A percentile compares a stretch with the other conserved stretches of the same genome.
Conservation (phyloP, 169 alveolate genomes). For the Plasmodium fragile region DNA sequence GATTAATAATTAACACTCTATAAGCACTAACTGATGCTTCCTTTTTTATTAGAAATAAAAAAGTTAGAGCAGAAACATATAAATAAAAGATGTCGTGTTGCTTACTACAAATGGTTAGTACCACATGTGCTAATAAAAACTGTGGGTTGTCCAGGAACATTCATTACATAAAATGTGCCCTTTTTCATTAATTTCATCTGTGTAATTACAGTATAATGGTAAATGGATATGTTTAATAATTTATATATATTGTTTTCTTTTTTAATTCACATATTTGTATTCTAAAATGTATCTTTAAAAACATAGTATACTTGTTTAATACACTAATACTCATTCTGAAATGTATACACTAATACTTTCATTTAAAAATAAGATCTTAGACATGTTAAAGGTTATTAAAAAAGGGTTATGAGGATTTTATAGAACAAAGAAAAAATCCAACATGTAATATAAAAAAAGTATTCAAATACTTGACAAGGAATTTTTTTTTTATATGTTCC, state of each 20-base stretch:
- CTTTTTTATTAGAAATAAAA: background rate
- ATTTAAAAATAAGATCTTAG: background rate
- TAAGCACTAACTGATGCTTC: background rate
- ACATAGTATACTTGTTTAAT: background rate
- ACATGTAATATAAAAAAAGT: background rate
- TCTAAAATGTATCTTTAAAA: background rate
- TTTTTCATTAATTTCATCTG: background rate
- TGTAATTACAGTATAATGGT: background rate
- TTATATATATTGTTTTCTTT: background rate
- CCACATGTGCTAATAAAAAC: background rate
- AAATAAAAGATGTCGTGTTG: background rate
- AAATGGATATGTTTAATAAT: background rate
- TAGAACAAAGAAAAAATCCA: background rate
- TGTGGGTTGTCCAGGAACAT: background rate
- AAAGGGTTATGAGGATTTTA: background rate
- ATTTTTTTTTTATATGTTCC: background rate
- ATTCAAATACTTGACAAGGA: background rate
- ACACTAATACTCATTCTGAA: background rate
- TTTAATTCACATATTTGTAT: background rate
- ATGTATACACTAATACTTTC: background rate
- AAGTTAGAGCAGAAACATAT: background rate
- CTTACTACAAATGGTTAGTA: background rate
- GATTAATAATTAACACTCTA: background rate
- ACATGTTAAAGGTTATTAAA: background rate
- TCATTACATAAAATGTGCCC: background rate